Conservation (phyloP, 768 basidiomycete genomes). For the Pisolithus orientalis region DNA sequence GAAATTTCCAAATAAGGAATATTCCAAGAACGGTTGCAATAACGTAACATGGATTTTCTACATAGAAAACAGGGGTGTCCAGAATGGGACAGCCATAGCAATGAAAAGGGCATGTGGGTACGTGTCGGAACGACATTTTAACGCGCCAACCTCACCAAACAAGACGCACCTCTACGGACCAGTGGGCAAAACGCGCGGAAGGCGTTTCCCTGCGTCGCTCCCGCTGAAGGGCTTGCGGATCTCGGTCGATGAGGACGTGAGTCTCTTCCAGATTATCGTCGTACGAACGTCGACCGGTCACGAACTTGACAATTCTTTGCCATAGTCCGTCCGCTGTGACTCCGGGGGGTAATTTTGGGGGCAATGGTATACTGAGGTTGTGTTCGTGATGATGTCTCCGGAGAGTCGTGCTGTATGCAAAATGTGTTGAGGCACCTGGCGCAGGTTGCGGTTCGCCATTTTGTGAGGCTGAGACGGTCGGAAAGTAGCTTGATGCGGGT, state of each 20-base stretch:
- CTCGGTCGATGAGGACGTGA: slow-evolving; percentile 27
- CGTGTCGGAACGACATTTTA: background rate
- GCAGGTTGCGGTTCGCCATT: slow-evolving; percentile 48
- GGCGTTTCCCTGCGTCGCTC: slow-evolving; percentile 40
- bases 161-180: slow-evolving; percentile 52
- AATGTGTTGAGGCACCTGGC: slow-evolving; percentile 64
- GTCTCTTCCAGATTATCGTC: slow-evolving; percentile 33
- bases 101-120: too few species aligned
- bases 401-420: slow-evolving; percentile 78
- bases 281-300: slow-evolving; percentile 20
- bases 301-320: slow-evolving; percentile 33
- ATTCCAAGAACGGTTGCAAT: background rate
- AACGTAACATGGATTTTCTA: background rate
- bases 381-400: slow-evolving; percentile 58
- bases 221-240: slow-evolving; percentile 20
- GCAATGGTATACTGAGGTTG: slow-evolving; percentile 38
- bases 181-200: slow-evolving; percentile 64
- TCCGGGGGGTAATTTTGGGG: slow-evolving; percentile 32
- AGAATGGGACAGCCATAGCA: background rate
- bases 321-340: slow-evolving; percentile 48
- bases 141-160: background rate
- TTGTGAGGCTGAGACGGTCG: slow-evolving; percentile 45
- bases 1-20: slow-evolving; percentile 1
- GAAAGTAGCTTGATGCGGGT: slow-evolving; percentile 79
- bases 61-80: background rate